These are phyloP conservation scores for Bipolaris cookei DNA, from an alignment of 2,329 filamentous ascomycete genomes.

Conservation along the genomic window DNA sequence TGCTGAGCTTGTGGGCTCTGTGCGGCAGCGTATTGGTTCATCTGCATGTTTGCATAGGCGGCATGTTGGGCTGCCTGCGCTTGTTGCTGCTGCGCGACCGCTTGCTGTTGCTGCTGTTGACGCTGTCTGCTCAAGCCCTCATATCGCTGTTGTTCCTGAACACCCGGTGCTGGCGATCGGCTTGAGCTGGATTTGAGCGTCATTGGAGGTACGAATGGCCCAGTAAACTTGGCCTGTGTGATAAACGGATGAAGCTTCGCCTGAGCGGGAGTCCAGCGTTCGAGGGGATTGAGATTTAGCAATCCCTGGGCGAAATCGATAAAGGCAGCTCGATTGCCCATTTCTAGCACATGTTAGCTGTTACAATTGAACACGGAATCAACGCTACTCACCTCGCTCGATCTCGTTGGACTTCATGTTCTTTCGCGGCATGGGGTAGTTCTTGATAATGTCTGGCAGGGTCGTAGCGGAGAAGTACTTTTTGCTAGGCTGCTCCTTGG, in stretches of 20 bases:
- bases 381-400: slow-evolving; percentile 75
- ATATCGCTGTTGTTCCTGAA: slow-evolving; percentile 93
- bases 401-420: slow-evolving; percentile 99
- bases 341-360: slow-evolving; percentile 67
- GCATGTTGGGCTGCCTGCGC: slow-evolving; percentile 66
- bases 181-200: slow-evolving; percentile 87
- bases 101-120: slow-evolving; percentile 62
- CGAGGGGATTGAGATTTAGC: slow-evolving; percentile 91
- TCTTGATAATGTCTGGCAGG: slow-evolving; percentile 94
- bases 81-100: slow-evolving; percentile 62
- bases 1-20: slow-evolving; percentile 58
- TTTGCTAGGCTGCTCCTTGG: slow-evolving; percentile 98
- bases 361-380: neutral
- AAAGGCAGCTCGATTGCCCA: slow-evolving; percentile 96
- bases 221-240: slow-evolving; percentile 96
- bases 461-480: slow-evolving; percentile 98
- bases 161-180: slow-evolving; percentile 89
- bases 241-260: slow-evolving; percentile 98
- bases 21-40: slow-evolving; percentile 59
- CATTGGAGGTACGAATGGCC: slow-evolving; percentile 96
- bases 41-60: slow-evolving; percentile 69
- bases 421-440: slow-evolving; percentile 97
- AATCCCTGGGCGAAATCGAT: slow-evolving; percentile 97
- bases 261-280: slow-evolving; percentile 97
- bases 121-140: slow-evolving; percentile 93